phyloP scores from a whole-genome alignment of 768 basidiomycete genomes.

The Leccinum disarticulatum region DNA sequence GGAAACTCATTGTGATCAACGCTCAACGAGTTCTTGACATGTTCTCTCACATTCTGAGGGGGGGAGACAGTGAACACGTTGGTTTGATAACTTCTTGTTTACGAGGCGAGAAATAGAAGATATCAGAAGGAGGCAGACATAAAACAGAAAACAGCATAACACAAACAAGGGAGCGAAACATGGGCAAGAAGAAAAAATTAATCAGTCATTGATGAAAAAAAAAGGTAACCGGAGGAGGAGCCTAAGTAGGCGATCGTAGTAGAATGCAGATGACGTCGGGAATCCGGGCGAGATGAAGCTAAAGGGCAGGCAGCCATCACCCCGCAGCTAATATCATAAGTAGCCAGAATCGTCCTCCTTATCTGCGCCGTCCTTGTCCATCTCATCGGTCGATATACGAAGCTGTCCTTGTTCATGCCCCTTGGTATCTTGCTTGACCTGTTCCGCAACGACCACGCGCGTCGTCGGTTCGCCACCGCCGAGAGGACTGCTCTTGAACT shows the following conservation, averaged over 20 bases:
- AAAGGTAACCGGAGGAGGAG: too few species aligned
- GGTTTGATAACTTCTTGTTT: background rate
- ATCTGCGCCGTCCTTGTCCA: slow-evolving; percentile 36
- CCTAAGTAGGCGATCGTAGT: too few species aligned
- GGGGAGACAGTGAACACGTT: background rate
- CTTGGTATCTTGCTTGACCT: slow-evolving; percentile 17
- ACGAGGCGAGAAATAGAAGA: background rate
- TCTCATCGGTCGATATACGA: slow-evolving; percentile 35
- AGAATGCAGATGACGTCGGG: background rate
- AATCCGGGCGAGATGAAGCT: background rate
- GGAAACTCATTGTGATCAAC: too few species aligned
- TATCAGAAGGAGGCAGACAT: background rate
- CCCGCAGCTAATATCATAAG: slow-evolving; percentile 19
- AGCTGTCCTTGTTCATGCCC: slow-evolving; percentile 14
- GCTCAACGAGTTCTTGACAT: background rate
- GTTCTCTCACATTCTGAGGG: background rate
- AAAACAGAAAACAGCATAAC: slow-evolving; percentile 6
- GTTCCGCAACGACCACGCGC: too few species aligned
- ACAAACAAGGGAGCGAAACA: background rate
- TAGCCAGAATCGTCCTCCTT: slow-evolving; percentile 31
- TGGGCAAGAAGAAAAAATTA: background rate
- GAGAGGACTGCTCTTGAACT: slow-evolving; percentile 83
- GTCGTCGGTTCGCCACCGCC: too few species aligned
- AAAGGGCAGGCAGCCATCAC: background rate
- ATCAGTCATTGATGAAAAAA: background rate